A percentile compares a stretch with the other conserved stretches of the same genome.
Conservation (phyloP, 495 filamentous ascomycete genomes). For the Mycothermus thermophilus region DNA sequence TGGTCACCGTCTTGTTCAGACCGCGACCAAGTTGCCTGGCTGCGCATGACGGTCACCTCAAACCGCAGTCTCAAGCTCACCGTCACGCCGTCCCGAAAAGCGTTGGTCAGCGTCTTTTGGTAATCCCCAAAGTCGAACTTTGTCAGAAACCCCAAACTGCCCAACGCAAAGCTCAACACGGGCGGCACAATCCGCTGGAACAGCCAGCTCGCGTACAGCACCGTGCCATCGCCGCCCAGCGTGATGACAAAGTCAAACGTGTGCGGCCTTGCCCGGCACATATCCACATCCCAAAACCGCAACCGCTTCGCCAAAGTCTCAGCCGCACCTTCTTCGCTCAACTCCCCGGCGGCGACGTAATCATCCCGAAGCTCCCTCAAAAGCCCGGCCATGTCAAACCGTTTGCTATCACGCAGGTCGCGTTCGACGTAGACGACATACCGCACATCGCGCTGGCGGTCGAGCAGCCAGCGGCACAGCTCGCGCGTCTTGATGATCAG, state of each 20-base stretch:
- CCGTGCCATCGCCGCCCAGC: conserved; percentile 92
- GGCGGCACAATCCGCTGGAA: conserved; percentile 96
- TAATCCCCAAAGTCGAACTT: conserved; percentile 84
- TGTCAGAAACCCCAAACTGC: conserved; percentile 87
- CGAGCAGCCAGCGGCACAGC: conserved; percentile 74
- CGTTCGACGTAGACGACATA: conserved; percentile 76
- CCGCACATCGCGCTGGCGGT: conserved; percentile 47
- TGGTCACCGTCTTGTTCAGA: conserved; percentile 3
- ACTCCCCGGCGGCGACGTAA: conserved; percentile 14
- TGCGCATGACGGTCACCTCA: conserved; percentile 90
- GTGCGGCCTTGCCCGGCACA: conserved; percentile 66
- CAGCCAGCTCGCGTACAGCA: conserved; percentile 89
- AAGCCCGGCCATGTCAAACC: conserved; percentile 55
- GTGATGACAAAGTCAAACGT: conserved; percentile 89
- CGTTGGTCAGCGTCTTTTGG: conserved; percentile 50
- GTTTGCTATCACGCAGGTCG: conserved; percentile 50
- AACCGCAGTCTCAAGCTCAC: conserved; percentile 83
- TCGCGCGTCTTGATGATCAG: conserved; percentile 69
- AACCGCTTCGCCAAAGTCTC: conserved; percentile 45
- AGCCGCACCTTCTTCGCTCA: conserved; percentile 24
- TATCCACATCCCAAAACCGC: conserved; percentile 67
- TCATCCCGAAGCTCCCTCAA: conserved; percentile 28
- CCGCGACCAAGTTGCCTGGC: conserved; percentile 32
- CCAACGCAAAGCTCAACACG: conserved; percentile 78
- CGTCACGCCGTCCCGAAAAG: conserved; percentile 71